Base-by-base conservation (phyloP, 2,329 filamentous ascomycete species). In the Biscogniauxia sp. region DNA sequence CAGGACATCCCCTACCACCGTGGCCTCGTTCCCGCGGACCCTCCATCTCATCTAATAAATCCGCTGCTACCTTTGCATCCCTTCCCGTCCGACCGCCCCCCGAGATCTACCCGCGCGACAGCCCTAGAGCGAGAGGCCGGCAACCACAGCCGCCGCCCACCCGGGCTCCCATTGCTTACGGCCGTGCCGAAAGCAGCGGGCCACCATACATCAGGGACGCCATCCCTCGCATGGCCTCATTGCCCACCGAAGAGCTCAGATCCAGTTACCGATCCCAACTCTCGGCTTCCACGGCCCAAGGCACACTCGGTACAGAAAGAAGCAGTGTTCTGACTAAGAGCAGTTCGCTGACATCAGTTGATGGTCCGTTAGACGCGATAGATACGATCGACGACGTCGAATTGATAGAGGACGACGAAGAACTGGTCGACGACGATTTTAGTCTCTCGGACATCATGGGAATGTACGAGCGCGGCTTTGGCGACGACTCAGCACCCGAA, bases 291-390 rank as follows among this genome's bases (percentile, higher is more conserved):
- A 83, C 83, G 5, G 77, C 78, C 25, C 82, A 82, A 32, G 93
- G 89, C 23, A 84, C 82, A 2, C 67, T 75, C 5, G 86, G 88
- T n/a, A 96, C 92, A 1, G 91, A 94, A 71, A 84, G 91, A 63
- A 96, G 91, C 74, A 97, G 93, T 71, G 82, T 95, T 55, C 74
- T 89, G 65, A 95, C 92, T 3, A 92, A 91, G 68, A 86, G 87
- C 62, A 96, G 90, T 78, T 93, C 90, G 1, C 82, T 88, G 57
- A 89, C 78, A 77, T 95, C 80, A 63, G 82, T 82, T 75, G 79
- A 80, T 64, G 75, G 66, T 56, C 70, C 66, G 51, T 74, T 78
- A 17, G 80, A 84, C 62, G 84, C 37, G 37, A 45, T 45, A 45
- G 37, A 45, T 45, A 15, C 37, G 37, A 45, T 45, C 11, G 37